Conservation (phyloP, 371 early-diverging fungal genomes). For the Apophysomyces ossiformis region DNA sequence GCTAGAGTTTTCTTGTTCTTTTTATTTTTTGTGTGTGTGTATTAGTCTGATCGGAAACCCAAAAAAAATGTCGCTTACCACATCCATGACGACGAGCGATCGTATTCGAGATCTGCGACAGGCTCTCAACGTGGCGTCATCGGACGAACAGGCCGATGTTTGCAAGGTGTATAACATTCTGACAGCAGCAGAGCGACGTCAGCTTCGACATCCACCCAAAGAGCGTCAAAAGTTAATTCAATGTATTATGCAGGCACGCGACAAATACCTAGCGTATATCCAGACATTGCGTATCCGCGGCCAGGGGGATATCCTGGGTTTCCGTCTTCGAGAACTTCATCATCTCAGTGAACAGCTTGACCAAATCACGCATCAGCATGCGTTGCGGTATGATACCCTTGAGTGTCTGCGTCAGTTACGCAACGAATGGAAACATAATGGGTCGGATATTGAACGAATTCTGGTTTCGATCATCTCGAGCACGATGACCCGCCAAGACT, state of each 20-base stretch:
- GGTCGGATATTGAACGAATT: not conserved
- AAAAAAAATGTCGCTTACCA: not conserved
- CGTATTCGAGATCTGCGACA: not conserved
- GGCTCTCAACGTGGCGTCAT: not conserved
- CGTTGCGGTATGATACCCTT: constrained; percentile 26
- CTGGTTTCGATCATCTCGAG: constrained; percentile 23
- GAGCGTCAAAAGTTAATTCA: not conserved
- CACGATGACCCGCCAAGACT: constrained; percentile 21
- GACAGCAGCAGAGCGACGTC: not conserved
- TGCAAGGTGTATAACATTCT: not conserved
- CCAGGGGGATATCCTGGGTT: constrained; percentile 19
- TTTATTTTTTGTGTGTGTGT: constrained; percentile 10
- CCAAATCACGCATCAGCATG: constrained; percentile 32
- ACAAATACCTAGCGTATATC: constrained; percentile 24
- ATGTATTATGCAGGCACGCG: constrained; percentile 14
- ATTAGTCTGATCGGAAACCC: not conserved
- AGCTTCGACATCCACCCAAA: not conserved
- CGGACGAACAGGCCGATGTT: not conserved
- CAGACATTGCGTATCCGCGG: constrained; percentile 24
- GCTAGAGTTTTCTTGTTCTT: not conserved
- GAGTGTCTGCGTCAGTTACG: constrained; percentile 29
- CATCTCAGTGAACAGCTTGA: constrained; percentile 20
- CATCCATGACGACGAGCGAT: not conserved
- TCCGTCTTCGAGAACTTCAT: constrained; percentile 26
- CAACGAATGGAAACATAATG: constrained; percentile 35